Percentiles rank a stretch among this genome's conserved stretches.
Evolutionary conservation across 306 rosid species (phyloP).

Genomic region (Dicorynia guianensis): DNA sequence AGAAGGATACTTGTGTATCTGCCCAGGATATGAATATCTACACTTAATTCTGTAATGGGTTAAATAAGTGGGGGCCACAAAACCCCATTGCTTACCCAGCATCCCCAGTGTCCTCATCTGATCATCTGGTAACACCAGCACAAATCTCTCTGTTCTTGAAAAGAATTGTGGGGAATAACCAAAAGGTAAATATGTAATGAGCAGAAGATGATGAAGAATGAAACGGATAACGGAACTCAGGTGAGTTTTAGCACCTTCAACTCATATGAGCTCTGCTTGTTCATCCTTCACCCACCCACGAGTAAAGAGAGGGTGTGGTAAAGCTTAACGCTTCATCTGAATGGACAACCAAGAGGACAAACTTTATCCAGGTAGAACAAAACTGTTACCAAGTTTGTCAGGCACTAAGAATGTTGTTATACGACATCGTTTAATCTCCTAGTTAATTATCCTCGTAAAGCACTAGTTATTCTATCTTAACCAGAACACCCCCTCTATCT

Average conservation of each 20-base stretch:
- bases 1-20: conserved; percentile 33
- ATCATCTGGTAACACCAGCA: background rate
- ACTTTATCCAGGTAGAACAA: no score
- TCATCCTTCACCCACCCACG: background rate
- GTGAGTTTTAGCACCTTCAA: conserved; percentile 14
- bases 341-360: background rate
- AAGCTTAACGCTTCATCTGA: background rate
- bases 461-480: no score
- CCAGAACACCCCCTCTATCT: no score
- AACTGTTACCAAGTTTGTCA: no score
- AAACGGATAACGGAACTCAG: background rate
- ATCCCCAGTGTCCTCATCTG: conserved; percentile 32
- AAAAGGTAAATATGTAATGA: background rate
- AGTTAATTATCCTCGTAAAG: no score
- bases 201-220: background rate
- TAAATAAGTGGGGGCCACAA: conserved; percentile 30
- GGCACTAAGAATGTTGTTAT: no score
- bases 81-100: conserved; percentile 38
- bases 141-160: background rate
- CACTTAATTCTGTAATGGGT: conserved; percentile 21
- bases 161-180: background rate
- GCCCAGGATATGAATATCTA: conserved; percentile 33
- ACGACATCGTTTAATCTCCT: background rate
- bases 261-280: no score
- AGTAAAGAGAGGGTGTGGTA: background rate